Evolutionary conservation across 306 rosid genomes (phyloP).

Genomic region (Cucurbita maxima): DNA sequence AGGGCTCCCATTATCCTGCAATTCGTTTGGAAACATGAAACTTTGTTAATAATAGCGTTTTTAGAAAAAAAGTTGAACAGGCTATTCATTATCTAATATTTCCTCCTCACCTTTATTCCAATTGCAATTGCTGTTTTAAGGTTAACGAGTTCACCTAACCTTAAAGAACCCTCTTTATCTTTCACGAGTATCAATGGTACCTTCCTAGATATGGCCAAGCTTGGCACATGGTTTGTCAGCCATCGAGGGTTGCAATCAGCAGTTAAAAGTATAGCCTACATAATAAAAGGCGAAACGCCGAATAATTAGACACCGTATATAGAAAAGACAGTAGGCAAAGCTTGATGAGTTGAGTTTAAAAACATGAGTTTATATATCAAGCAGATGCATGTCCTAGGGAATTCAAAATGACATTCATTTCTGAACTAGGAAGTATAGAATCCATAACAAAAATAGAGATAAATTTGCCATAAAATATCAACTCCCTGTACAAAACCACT

Average conservation of each 20-base stretch:
- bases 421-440: background rate
- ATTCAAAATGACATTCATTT: background rate
- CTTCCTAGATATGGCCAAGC: constrained; percentile 54
- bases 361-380: background rate
- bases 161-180: constrained; percentile 53
- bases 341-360: background rate
- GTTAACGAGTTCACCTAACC: constrained; percentile 59
- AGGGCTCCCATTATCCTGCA: constrained; percentile 39
- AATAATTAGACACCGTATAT: background rate
- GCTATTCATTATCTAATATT: background rate
- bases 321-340: background rate
- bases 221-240: constrained; percentile 65
- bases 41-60: background rate
- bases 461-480: background rate
- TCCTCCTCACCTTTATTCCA: constrained; percentile 52
- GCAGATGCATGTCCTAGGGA: background rate
- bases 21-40: constrained; percentile 4
- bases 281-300: background rate
- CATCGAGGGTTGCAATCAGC: constrained; percentile 56
- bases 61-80: background rate
- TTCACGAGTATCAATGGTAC: constrained; percentile 53
- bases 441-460: background rate
- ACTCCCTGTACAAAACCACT: background rate
- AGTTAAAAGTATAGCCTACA: constrained; percentile 59
- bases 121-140: constrained; percentile 74